Evolutionary conservation across 1,284 basidiomycete genomes (phyloP), one percentile per base, ranked within the genome.

Genomic region (Malassezia yamatoensis): DNA sequence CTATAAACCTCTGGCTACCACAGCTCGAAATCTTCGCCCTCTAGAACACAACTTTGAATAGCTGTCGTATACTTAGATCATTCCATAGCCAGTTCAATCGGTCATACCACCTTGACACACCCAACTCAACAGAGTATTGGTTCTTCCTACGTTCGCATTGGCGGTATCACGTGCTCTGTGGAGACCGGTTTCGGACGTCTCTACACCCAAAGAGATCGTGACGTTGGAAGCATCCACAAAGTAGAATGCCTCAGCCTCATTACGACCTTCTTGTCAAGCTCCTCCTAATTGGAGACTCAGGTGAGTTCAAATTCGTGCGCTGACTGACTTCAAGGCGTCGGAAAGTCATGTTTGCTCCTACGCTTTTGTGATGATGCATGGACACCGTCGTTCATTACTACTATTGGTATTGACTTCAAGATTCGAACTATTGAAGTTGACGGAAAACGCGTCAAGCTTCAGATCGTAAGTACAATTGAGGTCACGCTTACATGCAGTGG

Each of bases 351-450:
- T 81, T 82, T 99, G 15, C 81, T 99, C 55, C 83, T 98, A 58
- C 87, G 94, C 63, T 99, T 99, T 83, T 98, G 93, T 77, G 94
- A 98, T 79, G 94, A 98, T 77, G 89, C 93, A 63, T 98, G 93
- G 93, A 98, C 94, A 35, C 93, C 93, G 32, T 93, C 89, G 39
- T 98, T 98, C 81, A 99, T 98, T 78, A 98, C 93, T 48, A 98
- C 93, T 49, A 98, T 99, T 76, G 94, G 90, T 36, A 74, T 76
- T 33, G 72, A 72, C 63, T 73, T 73, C 52, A 73, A 73, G 65
- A 96, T 96, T 76, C 85, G 90, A 38, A 94, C 90, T 44, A 94
- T 96, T 74, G 90, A 94, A 75, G 81, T 96, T 49, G 90, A 94
- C 66, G 90, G 90, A 41, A 94, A 93, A 77, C 83, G 88, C 51